Evolutionary conservation across 305 asterid species (phyloP).

Genomic region (Fraxinus albicans): DNA sequence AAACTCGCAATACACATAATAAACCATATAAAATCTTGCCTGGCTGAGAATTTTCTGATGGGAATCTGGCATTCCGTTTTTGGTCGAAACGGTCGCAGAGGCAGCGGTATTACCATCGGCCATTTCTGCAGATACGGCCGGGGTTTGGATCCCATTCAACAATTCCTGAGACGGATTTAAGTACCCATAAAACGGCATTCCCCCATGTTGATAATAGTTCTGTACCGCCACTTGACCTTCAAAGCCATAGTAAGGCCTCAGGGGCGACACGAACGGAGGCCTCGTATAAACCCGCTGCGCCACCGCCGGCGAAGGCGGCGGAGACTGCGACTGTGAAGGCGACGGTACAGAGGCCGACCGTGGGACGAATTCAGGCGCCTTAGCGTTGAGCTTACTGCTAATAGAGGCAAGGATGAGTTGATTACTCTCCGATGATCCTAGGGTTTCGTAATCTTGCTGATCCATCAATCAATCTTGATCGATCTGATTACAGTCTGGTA

Average conservation of each 20-base stretch:
- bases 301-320: slow-evolving; percentile 30
- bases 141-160: slow-evolving; percentile 2
- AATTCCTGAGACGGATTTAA: slow-evolving; percentile 28
- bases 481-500: not conserved
- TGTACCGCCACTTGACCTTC: slow-evolving; percentile 17
- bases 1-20: not conserved
- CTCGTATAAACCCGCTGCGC: slow-evolving; percentile 28
- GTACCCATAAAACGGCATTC: slow-evolving; percentile 41
- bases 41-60: slow-evolving; percentile 60
- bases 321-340: slow-evolving; percentile 21
- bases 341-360: slow-evolving; percentile 22
- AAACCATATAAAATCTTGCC: slow-evolving; percentile 26
- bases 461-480: slow-evolving; percentile 32
- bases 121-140: slow-evolving; percentile 25
- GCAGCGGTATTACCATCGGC: slow-evolving; percentile 18
- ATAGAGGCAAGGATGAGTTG: slow-evolving; percentile 28
- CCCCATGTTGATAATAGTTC: slow-evolving; percentile 37
- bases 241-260: slow-evolving; percentile 34
- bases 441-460: slow-evolving; percentile 42
- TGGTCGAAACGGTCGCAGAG: slow-evolving; percentile 25
- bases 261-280: slow-evolving; percentile 41
- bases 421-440: slow-evolving; percentile 7
- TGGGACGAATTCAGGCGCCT: slow-evolving; percentile 78
- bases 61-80: slow-evolving; percentile 43
- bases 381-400: slow-evolving; percentile 58